Evolutionary conservation across 208 protist species (phyloP), one percentile per base, ranked within the genome.

Genomic region (Crithidia fasciculata): DNA sequence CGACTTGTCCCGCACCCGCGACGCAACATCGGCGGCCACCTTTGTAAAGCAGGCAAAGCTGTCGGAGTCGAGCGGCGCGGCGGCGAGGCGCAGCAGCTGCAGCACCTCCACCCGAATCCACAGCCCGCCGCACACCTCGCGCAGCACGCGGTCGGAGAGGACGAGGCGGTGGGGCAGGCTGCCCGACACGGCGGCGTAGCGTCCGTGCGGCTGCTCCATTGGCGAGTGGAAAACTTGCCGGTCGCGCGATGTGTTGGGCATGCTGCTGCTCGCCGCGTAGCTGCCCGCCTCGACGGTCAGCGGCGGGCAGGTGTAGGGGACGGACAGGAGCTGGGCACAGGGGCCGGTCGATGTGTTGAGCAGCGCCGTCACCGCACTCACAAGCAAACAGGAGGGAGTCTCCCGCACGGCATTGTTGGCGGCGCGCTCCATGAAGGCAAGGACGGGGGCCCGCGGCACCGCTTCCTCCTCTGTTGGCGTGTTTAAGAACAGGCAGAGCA

Each of bases 51-150:
- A 61, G 5, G 49, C 59, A 6, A 75, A 77, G 37, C 56, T 66
- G 16, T 49, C 59, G 36, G 60, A 52, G 64, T 85, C 80, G 36
- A 81, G 62, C n/a, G 84, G 84, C n/a, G 70, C 67, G 0, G 80
- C 65, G 3, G 81, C 70, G 12, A 70, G 9, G 55, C 72, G 66
- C 43, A 89, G 63, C 52, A 83, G 62, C n/a, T 76, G 76, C 57
- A 88, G 74, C 56, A 83, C 12, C 62, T 80, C 73, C 40, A 88
- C 69, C 2, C 84, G 74, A 40, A 88, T 69, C 84, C 84, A 88
- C 54, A 88, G 64, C 8, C 62, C 76, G 12, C 74, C 72, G 55
- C 81, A 85, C 59, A 78, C 72, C 37, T 72, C 66, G 28, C 70
- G 76, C 63, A 77, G 53, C 60, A 72, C 63, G 41, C 69, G 67